Conservation (phyloP, 2,329 filamentous ascomycete species). For the Penicillium sp. region DNA sequence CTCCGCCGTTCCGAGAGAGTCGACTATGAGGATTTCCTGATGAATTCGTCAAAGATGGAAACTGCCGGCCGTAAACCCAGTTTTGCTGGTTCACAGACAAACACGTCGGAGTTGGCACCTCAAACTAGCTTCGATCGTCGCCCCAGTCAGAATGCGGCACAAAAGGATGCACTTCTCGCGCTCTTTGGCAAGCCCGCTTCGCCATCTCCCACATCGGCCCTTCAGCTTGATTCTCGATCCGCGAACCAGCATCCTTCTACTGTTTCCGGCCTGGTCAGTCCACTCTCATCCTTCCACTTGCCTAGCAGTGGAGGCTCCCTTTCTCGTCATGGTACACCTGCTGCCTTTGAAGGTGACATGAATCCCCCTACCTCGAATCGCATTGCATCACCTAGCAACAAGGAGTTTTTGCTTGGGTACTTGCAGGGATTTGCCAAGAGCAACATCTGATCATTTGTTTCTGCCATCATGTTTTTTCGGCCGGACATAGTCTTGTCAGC, state of each 20-base stretch:
- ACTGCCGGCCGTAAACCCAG: slow-evolving; percentile 12
- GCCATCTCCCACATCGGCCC: slow-evolving; percentile 19
- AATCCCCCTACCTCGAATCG: slow-evolving; percentile 44
- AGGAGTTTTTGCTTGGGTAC: slow-evolving; percentile 71
- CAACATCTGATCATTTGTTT: slow-evolving; percentile 27
- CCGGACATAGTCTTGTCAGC: background rate
- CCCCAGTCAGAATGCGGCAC: slow-evolving; percentile 41
- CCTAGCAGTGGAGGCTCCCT: slow-evolving; percentile 16
- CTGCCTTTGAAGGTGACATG: slow-evolving; percentile 37
- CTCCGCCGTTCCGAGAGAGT: slow-evolving; percentile 47
- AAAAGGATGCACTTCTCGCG: slow-evolving; percentile 52
- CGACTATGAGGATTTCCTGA: slow-evolving; percentile 28
- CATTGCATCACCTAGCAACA: slow-evolving; percentile 61
- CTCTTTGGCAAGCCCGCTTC: slow-evolving; percentile 54
- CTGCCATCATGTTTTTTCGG: background rate
- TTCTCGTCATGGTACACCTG: slow-evolving; percentile 19
- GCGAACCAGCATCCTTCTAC: slow-evolving; percentile 17
- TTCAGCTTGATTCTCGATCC: slow-evolving; percentile 20
- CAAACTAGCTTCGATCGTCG: slow-evolving; percentile 32
- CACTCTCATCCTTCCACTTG: slow-evolving; percentile 27
- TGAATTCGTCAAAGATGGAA: slow-evolving; percentile 3
- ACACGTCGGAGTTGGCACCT: slow-evolving; percentile 14
- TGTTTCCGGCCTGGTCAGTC: slow-evolving; percentile 27
- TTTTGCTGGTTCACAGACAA: slow-evolving; percentile 9
- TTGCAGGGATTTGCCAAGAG: slow-evolving; percentile 55